phyloP scores from a whole-genome alignment of 805 yeast species.

The Teunomyces funiuensis region DNA sequence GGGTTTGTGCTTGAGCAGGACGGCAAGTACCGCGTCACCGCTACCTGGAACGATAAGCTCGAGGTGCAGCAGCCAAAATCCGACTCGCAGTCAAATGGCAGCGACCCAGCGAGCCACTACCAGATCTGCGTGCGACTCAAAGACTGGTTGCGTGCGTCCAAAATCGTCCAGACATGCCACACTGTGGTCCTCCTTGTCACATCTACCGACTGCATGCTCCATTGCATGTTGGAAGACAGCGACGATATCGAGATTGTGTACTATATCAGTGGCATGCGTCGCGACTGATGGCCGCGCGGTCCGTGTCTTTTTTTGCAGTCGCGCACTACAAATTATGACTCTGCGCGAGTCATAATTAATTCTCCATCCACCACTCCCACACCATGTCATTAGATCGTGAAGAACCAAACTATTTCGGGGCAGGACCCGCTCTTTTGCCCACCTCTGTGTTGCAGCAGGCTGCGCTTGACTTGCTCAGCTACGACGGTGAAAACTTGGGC shows the following conservation, averaged over 20 bases:
- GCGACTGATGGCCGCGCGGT: not conserved
- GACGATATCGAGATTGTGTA: constrained; percentile 66
- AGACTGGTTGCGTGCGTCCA: constrained; percentile 70
- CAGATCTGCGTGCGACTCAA: constrained; percentile 53
- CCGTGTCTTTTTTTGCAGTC: not conserved
- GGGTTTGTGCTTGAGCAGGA: constrained; percentile 56
- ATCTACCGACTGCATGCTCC: constrained; percentile 58
- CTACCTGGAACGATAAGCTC: constrained; percentile 59
- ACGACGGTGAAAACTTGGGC: constrained; percentile 72
- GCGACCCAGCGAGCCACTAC: constrained; percentile 14
- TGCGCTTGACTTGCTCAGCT: constrained; percentile 76
- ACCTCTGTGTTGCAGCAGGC: constrained; percentile 83
- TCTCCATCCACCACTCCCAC: constrained; percentile 3
- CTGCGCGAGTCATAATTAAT: constrained; percentile 1
- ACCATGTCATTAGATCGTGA: constrained; percentile 50
- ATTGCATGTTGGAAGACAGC: constrained; percentile 63
- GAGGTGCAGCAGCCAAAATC: constrained; percentile 40
- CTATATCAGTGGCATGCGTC: constrained; percentile 46
- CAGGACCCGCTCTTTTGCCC: constrained; percentile 97
- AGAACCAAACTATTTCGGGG: constrained; percentile 86
- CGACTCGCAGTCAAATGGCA: constrained; percentile 7
- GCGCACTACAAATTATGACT: not conserved
- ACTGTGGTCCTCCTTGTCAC: constrained; percentile 60
- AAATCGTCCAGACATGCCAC: constrained; percentile 59
- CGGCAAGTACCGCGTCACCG: constrained; percentile 49